Conservation (phyloP, 306 rosid species). For the Dalbergia oliveri region DNA sequence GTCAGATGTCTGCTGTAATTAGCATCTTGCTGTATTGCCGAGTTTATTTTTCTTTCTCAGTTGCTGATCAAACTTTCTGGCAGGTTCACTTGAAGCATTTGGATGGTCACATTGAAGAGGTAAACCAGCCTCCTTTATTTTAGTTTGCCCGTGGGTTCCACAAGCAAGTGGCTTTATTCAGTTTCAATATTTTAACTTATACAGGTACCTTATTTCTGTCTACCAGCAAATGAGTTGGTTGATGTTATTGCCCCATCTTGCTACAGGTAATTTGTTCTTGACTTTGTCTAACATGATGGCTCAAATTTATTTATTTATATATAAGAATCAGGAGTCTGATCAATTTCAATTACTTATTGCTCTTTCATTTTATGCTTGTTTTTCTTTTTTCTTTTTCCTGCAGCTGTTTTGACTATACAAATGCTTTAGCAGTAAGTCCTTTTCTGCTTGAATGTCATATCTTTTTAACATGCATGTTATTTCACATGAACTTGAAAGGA, state of each 20-base stretch:
- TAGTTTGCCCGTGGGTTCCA: conserved; percentile 38
- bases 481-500: background rate
- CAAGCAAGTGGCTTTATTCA: conserved; percentile 49
- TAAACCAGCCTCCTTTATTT: conserved; percentile 40
- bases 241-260: conserved; percentile 99
- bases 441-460: conserved; percentile 17
- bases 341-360: conserved; percentile 1
- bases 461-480: conserved; percentile 31
- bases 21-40: conserved; percentile 14
- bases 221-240: conserved; percentile 96
- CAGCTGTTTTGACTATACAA: conserved; percentile 98
- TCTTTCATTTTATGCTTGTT: conserved; percentile 37
- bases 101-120: conserved; percentile 98
- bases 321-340: background rate
- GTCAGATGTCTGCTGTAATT: conserved; percentile 1
- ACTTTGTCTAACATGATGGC: background rate
- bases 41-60: conserved; percentile 26
- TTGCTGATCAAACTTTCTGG: conserved; percentile 30
- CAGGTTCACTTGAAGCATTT: conserved; percentile 96
- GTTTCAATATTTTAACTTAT: conserved; percentile 51
- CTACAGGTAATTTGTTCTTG: conserved; percentile 72
- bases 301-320: conserved; percentile 15
- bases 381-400: conserved; percentile 32
- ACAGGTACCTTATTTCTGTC: conserved; percentile 99
- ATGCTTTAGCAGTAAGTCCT: conserved; percentile 89